Base-by-base conservation (phyloP, 176 grass and related monocot species). In the Areca catechu region DNA sequence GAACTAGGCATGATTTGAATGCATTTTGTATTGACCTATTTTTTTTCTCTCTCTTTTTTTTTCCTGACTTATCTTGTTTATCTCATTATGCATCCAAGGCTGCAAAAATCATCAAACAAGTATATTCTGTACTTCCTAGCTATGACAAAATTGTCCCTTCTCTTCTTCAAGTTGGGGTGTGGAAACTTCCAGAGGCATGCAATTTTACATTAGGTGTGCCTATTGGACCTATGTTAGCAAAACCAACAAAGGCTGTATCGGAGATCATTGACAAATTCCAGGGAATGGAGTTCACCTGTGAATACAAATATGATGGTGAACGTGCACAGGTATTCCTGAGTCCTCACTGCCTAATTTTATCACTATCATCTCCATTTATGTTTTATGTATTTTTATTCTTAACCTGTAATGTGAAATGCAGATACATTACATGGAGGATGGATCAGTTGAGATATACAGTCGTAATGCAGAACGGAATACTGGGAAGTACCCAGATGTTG, bases 251-350 rank as follows among this genome's bases (percentile, higher is more conserved):
- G 79, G 83, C 93, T 53, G 87, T 92, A n/a, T 98, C 87, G 22
- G 93, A 97, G 77, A 92, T 98, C 56, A 83, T 98, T 7, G 87
- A 98, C 60, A 98, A 98, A 73, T 98, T 98, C 73, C 93, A 92
- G 75, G 93, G 87, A 67, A 55, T 75, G 52, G 87, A 92, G n/a
- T 98, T 88, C 76, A 98, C 93, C 62, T 98, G 93, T 80, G 93
- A 98, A 74, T 98, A 98, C 73, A 98, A 98, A 60, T 98, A 98
- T 80, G 93, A 98, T 70, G 93, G 93, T 76, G 93, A 98, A 81
- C 84, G 93, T 48, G 93, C 93, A 12, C 93, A 98, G 93, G 93
- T 98, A 85, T 67, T 7, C 56, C 20, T 27, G 48, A 69, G 15
- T 17, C 7, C 27, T 53, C 10, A 43, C 34, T 12, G 14, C 34